A percentile compares a stretch with the other conserved stretches of the same genome.
Conservation (phyloP, 495 filamentous ascomycete species). For the Podospora bellae-mahoneyi region DNA sequence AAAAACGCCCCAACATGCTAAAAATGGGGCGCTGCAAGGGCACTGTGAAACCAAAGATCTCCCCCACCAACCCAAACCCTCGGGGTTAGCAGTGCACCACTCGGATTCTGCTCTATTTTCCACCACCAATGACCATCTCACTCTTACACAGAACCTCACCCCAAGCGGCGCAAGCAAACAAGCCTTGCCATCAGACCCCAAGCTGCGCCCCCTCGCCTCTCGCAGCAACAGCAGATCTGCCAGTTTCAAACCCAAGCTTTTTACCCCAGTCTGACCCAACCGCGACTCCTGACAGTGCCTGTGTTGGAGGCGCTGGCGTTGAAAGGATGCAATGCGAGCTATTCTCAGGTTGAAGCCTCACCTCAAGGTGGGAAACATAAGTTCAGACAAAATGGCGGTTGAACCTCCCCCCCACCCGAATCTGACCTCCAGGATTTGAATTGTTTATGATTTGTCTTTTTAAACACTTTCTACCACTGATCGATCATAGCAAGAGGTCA, state of each 20-base stretch:
- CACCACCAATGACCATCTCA: no score
- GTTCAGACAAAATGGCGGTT: background rate
- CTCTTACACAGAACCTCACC: background rate
- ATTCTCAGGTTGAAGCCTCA: background rate
- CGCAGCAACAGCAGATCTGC: background rate
- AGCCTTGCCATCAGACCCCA: background rate
- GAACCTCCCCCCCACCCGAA: background rate
- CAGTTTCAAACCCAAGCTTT: background rate
- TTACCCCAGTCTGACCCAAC: background rate
- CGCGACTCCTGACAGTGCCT: no score
- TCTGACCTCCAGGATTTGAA: background rate
- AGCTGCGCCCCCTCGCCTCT: background rate
- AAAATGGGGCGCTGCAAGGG: background rate
- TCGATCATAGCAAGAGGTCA: background rate
- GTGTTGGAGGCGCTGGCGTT: background rate
- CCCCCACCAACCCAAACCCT: background rate
- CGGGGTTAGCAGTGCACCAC: background rate
- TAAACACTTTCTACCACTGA: background rate
- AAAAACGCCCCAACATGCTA: background rate
- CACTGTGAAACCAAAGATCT: background rate
- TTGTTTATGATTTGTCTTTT: background rate
- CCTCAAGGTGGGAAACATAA: background rate
- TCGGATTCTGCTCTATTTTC: no score
- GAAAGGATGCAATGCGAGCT: background rate
- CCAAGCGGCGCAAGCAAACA: background rate